Evolutionary conservation across 2,329 filamentous ascomycete species (phyloP).

Genomic region (Fusarium tupiense): DNA sequence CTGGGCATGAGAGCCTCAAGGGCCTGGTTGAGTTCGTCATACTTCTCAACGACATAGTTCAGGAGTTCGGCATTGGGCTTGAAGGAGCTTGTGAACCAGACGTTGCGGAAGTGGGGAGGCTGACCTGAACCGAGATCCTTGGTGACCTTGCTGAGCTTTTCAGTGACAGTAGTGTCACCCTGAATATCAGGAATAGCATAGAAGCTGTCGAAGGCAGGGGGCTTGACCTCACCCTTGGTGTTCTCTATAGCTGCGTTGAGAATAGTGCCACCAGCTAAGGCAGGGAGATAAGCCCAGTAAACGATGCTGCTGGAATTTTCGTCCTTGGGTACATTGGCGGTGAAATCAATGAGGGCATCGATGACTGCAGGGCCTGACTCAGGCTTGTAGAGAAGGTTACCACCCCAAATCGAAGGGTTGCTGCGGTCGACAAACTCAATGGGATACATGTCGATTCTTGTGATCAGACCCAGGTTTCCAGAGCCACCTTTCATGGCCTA

Average conservation of each 20-base stretch:
- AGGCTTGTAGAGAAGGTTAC: conserved; percentile 42
- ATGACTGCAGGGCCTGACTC: conserved; percentile 35
- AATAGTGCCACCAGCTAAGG: conserved; percentile 42
- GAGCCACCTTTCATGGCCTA: conserved; percentile 58
- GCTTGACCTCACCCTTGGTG: conserved; percentile 39
- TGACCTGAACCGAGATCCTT: conserved; percentile 45
- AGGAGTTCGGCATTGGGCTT: conserved; percentile 51
- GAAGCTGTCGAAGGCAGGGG: conserved; percentile 46
- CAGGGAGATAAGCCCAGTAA: conserved; percentile 48
- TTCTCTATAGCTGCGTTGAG: conserved; percentile 48
- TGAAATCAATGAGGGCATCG: conserved; percentile 48
- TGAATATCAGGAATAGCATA: conserved; percentile 35
- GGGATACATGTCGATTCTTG: conserved; percentile 47
- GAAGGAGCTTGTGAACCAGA: conserved; percentile 50
- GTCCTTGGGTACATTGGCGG: conserved; percentile 45
- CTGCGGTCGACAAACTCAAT: conserved; percentile 42
- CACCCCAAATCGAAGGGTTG: conserved; percentile 46
- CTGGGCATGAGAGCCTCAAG: conserved; percentile 42
- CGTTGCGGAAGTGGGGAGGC: conserved; percentile 44
- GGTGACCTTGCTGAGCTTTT: conserved; percentile 44
- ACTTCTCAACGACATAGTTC: conserved; percentile 46
- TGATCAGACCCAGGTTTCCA: conserved; percentile 56
- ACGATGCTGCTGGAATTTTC: conserved; percentile 47
- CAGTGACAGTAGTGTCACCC: conserved; percentile 43
- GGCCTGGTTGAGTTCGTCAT: conserved; percentile 42